These are phyloP conservation scores for Dryas alaskensis DNA, from an alignment of 306 rosid species.

Conservation along the genomic window DNA sequence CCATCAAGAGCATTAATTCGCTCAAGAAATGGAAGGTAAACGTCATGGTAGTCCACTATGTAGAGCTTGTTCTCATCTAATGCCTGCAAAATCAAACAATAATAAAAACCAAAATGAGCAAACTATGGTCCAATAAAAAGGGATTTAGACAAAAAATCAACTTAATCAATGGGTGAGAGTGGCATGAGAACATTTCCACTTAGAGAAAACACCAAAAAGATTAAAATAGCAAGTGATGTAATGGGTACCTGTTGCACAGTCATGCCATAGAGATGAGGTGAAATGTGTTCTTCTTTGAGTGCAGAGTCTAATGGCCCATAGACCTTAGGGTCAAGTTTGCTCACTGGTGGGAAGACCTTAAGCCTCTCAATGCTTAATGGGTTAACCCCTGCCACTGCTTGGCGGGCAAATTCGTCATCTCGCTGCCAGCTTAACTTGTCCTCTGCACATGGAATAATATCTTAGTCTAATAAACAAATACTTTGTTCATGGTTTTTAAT, in stretches of 20 bases:
- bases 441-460: conserved; percentile 46
- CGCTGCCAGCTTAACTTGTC: conserved; percentile 89
- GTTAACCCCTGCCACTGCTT: conserved; percentile 86
- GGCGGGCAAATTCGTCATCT: conserved; percentile 94
- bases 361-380: conserved; percentile 79
- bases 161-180: too few relatives aligned
- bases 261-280: conserved; percentile 75
- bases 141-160: background rate
- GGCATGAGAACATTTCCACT: too few relatives aligned
- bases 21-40: conserved; percentile 78
- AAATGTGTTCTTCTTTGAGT: conserved; percentile 84
- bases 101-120: background rate
- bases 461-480: background rate
- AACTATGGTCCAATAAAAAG: background rate
- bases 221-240: background rate
- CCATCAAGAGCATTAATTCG: conserved; percentile 83
- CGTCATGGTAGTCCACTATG: conserved; percentile 79
- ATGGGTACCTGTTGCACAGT: conserved; percentile 69
- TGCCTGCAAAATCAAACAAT: conserved; percentile 45
- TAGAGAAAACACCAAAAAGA: background rate
- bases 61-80: conserved; percentile 62
- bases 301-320: conserved; percentile 78
- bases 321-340: conserved; percentile 71
- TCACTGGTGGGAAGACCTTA: conserved; percentile 75
- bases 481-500: background rate